Conservation (phyloP, 805 yeast genomes). For the Sugiyamaella americana region DNA sequence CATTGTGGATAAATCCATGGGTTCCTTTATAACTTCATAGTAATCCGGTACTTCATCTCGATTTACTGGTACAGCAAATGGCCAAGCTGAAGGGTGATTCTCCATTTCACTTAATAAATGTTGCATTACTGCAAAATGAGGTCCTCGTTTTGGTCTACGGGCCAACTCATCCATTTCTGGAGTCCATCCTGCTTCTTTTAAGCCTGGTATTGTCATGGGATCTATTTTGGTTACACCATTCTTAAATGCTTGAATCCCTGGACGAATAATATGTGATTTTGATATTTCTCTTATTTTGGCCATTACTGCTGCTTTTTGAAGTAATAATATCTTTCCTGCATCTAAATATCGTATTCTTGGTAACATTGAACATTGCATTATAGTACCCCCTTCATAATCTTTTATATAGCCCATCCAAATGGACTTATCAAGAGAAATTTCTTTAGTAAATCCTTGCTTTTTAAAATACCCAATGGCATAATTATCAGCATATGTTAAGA, state of each 20-base stretch:
- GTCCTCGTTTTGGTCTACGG: constrained; percentile 87
- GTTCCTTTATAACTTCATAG: constrained; percentile 92
- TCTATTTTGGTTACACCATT: constrained; percentile 43
- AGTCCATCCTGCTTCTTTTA: constrained; percentile 94
- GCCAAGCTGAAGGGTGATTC: constrained; percentile 97
- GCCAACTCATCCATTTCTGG: constrained; percentile 97
- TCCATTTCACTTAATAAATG: constrained; percentile 81
- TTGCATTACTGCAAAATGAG: constrained; percentile 91
- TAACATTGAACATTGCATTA: constrained; percentile 95
- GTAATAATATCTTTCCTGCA: constrained; percentile 71
- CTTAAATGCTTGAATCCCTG: constrained; percentile 72
- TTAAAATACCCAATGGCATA: constrained; percentile 98
- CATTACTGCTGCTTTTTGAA: constrained; percentile 89
- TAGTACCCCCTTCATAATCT: constrained; percentile 97
- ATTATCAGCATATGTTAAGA: constrained; percentile 94
- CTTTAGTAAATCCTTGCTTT: constrained; percentile 97
- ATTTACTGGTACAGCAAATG: constrained; percentile 88
- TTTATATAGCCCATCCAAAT: constrained; percentile 98
- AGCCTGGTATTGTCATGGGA: constrained; percentile 83
- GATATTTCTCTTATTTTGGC: constrained; percentile 75
- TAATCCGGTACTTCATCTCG: constrained; percentile 94
- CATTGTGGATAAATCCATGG: constrained; percentile 97
- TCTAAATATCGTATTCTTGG: constrained; percentile 86
- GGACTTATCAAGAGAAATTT: constrained; percentile 74
- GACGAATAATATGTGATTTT: constrained; percentile 69